phyloP scores from a whole-genome alignment of 257 asterid genomes.

The Leonotis leonurus region DNA sequence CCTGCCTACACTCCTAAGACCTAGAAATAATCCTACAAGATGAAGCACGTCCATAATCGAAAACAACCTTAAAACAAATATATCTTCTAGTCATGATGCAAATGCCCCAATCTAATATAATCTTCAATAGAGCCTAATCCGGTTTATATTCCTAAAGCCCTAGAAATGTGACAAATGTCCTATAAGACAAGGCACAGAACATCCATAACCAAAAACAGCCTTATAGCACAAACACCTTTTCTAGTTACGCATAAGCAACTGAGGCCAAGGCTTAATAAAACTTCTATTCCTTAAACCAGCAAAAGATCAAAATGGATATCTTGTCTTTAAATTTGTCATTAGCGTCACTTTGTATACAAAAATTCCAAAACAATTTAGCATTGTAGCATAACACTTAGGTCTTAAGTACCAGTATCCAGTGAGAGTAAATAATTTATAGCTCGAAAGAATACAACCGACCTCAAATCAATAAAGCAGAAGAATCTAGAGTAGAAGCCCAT shows the following conservation, averaged over 20 bases:
- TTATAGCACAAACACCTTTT: not conserved
- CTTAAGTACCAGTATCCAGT: not conserved
- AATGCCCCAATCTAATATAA: too few relatives aligned
- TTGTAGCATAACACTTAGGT: not conserved
- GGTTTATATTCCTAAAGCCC: too few relatives aligned
- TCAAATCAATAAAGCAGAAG: not conserved
- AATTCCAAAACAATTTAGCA: not conserved
- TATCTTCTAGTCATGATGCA: too few relatives aligned
- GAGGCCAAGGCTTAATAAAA: not conserved
- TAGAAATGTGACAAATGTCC: too few relatives aligned
- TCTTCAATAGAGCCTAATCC: too few relatives aligned
- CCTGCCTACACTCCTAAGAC: not conserved
- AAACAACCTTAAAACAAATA: too few relatives aligned
- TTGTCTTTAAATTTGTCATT: not conserved
- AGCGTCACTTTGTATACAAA: not conserved
- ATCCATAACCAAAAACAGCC: not conserved
- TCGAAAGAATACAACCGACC: not conserved
- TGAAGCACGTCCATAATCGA: too few relatives aligned
- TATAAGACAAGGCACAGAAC: not conserved
- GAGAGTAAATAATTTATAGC: not conserved
- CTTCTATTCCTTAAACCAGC: not conserved
- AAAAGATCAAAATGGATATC: not conserved
- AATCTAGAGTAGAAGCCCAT: not conserved
- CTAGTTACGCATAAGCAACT: not conserved
- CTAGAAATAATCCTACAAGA: not conserved